A percentile compares a stretch with the other conserved stretches of the same genome.
Conservation (phyloP, 2,329 filamentous ascomycete genomes). For the Aspergillus sp. region DNA sequence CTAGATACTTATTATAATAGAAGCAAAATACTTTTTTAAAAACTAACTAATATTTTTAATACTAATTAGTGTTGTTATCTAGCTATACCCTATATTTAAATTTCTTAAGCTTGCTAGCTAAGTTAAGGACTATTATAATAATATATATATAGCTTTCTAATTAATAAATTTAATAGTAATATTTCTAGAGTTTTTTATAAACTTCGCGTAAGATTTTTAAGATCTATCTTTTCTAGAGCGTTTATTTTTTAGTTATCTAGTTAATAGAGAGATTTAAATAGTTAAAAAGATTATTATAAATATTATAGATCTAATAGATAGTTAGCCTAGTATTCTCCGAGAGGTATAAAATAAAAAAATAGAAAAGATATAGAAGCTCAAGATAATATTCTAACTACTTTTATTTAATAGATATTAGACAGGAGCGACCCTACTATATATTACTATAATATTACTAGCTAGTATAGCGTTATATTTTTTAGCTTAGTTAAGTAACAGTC, state of each 20-base stretch:
- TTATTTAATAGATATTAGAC: background rate
- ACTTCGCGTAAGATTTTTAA: background rate
- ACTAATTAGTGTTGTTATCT: conserved; percentile 1
- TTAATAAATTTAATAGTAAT: background rate
- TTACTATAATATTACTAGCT: background rate
- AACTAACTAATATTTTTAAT: background rate
- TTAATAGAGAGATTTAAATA: conserved; percentile 3
- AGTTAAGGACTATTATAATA: background rate
- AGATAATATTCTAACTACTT: background rate
- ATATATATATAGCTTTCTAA: background rate
- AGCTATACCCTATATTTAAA: background rate
- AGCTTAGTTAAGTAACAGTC: no score
- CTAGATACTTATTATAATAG: background rate
- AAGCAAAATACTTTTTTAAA: conserved; percentile 1
- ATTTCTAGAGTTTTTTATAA: background rate
- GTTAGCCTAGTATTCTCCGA: background rate
- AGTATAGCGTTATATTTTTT: background rate
- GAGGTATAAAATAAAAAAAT: background rate
- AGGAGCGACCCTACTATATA: background rate
- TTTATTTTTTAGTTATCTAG: background rate
- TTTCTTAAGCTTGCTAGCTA: background rate
- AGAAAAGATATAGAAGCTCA: background rate
- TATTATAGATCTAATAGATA: conserved; percentile 1
- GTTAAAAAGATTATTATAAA: conserved; percentile 6
- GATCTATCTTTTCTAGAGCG: background rate